Evolutionary conservation across 345 rosid genomes (phyloP).

Genomic region (Turnera subulata): DNA sequence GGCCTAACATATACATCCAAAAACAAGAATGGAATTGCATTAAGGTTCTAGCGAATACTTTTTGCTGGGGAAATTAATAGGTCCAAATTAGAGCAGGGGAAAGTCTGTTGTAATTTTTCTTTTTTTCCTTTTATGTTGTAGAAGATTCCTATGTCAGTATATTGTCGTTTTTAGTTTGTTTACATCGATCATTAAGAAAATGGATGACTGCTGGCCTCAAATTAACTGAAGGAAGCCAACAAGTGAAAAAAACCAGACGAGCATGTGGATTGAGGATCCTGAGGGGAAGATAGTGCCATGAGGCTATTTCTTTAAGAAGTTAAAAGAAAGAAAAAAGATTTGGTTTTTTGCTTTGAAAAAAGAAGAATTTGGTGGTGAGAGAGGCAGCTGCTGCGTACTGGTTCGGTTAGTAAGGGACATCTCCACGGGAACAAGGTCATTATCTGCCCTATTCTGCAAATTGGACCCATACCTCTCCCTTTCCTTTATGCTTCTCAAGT

Average conservation of each 20-base stretch:
- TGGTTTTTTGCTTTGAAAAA: not conserved
- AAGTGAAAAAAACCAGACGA: not conserved
- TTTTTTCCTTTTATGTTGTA: too few species aligned
- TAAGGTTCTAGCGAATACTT: too few species aligned
- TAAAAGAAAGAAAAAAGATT: not conserved
- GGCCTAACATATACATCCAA: too few species aligned
- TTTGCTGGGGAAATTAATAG: too few species aligned
- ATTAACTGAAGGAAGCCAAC: not conserved
- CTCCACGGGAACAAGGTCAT: conserved; percentile 11
- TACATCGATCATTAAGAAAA: too few species aligned
- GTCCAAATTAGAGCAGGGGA: too few species aligned
- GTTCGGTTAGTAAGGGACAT: conserved; percentile 36
- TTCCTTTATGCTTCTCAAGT: not conserved
- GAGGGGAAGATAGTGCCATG: not conserved
- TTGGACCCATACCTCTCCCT: not conserved
- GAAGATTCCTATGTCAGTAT: too few species aligned
- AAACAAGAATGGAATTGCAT: too few species aligned
- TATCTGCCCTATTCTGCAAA: not conserved
- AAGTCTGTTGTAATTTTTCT: too few species aligned
- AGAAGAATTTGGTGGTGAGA: not conserved
- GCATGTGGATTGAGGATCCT: not conserved
- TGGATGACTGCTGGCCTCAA: too few species aligned
- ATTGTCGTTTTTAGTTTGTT: too few species aligned
- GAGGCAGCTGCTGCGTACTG: conserved; percentile 10
- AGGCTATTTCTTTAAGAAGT: too few species aligned